Evolutionary conservation across 1,139 yeast genomes (phyloP).

Genomic region (Wickerhamiella pararugosa): DNA sequence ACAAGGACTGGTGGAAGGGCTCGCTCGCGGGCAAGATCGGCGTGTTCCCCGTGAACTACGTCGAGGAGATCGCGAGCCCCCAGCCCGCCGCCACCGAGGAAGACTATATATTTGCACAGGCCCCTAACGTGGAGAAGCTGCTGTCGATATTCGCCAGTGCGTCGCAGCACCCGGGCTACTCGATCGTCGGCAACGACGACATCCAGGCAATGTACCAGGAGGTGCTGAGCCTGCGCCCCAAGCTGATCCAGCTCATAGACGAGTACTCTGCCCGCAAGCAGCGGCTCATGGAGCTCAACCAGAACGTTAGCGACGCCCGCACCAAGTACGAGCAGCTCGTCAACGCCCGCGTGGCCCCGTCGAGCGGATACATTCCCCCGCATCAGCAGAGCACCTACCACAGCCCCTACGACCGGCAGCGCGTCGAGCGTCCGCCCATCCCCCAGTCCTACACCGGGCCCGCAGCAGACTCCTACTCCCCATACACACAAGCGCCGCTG

Average conservation of each 20-base stretch:
- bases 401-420: no score
- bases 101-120: conserved; percentile 33
- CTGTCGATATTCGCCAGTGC: conserved; percentile 41
- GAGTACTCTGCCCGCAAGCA: conserved; percentile 61
- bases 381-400: no score
- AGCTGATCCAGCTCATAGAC: conserved; percentile 56
- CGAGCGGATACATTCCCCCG: no score
- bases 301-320: conserved; percentile 53
- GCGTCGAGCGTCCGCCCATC: no score
- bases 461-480: no score
- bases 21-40: conserved; percentile 68
- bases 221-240: conserved; percentile 57
- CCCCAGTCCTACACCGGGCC: no score
- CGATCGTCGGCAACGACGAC: conserved; percentile 30
- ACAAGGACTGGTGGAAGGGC: conserved; percentile 95
- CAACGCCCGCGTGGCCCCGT: conserved; percentile 11
- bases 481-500: no score
- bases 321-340: conserved; percentile 53
- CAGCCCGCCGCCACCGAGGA: conserved; percentile 30
- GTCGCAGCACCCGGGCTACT: conserved; percentile 19
- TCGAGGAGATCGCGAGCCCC: conserved; percentile 59
- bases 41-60: conserved; percentile 89
- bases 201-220: conserved; percentile 47
- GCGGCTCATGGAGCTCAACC: conserved; percentile 56
- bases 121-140: conserved; percentile 47